Conservation (phyloP, 148 eudicot species). For the Vaccinium myrtillus region DNA sequence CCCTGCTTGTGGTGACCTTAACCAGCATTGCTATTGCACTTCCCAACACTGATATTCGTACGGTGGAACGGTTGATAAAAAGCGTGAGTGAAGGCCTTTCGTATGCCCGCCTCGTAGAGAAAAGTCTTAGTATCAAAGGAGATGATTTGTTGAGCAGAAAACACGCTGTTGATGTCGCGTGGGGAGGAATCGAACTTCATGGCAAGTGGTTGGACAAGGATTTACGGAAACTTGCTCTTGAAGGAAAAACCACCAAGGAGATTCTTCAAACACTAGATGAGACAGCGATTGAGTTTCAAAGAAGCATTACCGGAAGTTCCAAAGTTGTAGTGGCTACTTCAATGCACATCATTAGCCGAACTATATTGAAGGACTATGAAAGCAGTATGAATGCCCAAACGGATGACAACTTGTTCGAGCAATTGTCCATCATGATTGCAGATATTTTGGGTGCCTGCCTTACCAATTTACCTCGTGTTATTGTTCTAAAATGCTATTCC, state of each 20-base stretch:
- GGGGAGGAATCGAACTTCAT: slow-evolving; percentile 9
- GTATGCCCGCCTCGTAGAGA: neutral
- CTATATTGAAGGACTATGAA: neutral
- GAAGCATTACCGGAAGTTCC: too few relatives aligned
- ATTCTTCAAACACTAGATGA: neutral
- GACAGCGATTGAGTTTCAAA: neutral
- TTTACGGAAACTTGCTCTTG: neutral
- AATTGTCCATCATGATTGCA: slow-evolving; percentile 12
- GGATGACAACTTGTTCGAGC: slow-evolving; percentile 4
- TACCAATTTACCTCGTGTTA: too few relatives aligned
- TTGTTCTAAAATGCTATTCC: too few relatives aligned
- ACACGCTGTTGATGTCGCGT: neutral
- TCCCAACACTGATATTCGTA: neutral
- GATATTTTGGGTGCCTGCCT: slow-evolving; percentile 4
- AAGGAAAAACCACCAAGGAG: neutral
- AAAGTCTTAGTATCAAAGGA: neutral
- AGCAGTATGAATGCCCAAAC: neutral
- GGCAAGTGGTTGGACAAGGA: slow-evolving; percentile 12
- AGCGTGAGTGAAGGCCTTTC: too few relatives aligned
- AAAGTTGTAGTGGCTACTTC: slow-evolving; percentile 5
- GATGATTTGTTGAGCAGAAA: neutral
- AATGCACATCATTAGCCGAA: neutral
- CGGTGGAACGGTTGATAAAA: neutral
- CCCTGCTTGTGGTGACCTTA: slow-evolving; percentile 6
- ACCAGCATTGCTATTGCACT: slow-evolving; percentile 9